Evolutionary conservation across 2,329 filamentous ascomycete species (phyloP), one percentile per base, ranked within the genome.

Genomic region (Xylaria multiplex): DNA sequence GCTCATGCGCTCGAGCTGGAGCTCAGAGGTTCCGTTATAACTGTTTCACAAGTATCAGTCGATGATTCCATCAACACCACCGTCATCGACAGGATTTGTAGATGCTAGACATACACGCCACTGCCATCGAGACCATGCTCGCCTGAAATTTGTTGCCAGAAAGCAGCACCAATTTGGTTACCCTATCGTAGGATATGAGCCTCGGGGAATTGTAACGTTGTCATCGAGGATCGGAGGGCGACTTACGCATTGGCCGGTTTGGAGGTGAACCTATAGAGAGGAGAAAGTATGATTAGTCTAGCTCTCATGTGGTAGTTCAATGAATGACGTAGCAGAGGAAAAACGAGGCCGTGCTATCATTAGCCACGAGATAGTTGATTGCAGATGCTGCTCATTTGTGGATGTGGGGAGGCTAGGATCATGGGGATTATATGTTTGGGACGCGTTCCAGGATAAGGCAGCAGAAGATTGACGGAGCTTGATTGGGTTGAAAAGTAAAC

Each of bases 151-250:
- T 86, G 91, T 83, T 93, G 91, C 91, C 96, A 99, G 90, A 99
- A 99, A 85, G 96, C 96, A 88, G 96, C 96, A 95, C 96, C 96
- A 77, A 98, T 97, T 93, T 99, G 96, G 92, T 99, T 99, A 90
- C 96, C 96, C 95, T 97, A 78, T 76, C 68, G 77, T 72, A 68
- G 71, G 64, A 78, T 85, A 69, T 74, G 66, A 71, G 71, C 65
- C 60, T 67, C 61, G 64, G 62, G 57, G 65, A 65, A 54, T 69
- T 59, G 27, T 46, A n/a, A 57, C 42, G 59, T 53, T 53, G 13
- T 69, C 67, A 58, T 57, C 62, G 71, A 73, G 77, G 64, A 73
- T 74, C 63, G 68, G 67, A 60, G 68, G 73, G 61, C 45, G 62
- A 88, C 90, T 85, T 90, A 97, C 95, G 88, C 96, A 98, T 90